Percentiles rank a stretch among this genome's conserved stretches.
phyloP scores from a whole-genome alignment of 2,329 filamentous ascomycete genomes.

The Tolypocladium amazonense region DNA sequence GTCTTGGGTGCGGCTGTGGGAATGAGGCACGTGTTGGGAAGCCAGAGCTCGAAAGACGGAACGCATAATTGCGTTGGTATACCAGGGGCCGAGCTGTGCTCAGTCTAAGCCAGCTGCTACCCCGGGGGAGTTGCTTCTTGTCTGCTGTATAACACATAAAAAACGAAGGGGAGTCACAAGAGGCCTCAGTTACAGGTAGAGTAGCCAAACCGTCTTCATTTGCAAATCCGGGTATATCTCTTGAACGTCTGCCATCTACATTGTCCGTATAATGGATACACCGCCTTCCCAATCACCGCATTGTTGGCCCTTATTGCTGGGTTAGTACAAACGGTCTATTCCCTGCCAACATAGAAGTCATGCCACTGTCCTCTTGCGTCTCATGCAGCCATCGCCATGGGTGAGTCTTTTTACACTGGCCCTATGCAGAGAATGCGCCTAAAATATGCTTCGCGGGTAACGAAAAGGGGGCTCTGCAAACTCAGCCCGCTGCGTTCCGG shows the following conservation, averaged over 20 bases:
- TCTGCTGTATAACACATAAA: background rate
- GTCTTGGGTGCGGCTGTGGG: background rate
- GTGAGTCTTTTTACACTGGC: background rate
- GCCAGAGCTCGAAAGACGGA: background rate
- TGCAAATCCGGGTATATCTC: background rate
- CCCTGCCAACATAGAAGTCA: background rate
- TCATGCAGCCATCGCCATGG: background rate
- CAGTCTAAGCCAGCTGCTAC: background rate
- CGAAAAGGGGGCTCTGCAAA: background rate
- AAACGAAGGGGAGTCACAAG: background rate
- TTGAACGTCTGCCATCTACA: background rate
- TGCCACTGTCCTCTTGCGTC: background rate
- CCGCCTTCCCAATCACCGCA: background rate
- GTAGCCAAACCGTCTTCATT: background rate
- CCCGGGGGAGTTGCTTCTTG: background rate
- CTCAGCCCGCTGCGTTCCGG: constrained; percentile 37
- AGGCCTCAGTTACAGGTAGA: background rate
- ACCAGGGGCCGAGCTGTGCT: background rate
- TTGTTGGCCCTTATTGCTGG: background rate
- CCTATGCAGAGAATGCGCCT: background rate
- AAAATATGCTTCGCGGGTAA: background rate
- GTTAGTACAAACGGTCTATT: background rate
- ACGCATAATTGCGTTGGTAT: background rate
- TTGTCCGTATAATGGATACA: background rate
- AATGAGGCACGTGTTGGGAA: background rate